Conservation (phyloP, 305 asterid genomes). For the Andrographis paniculata region DNA sequence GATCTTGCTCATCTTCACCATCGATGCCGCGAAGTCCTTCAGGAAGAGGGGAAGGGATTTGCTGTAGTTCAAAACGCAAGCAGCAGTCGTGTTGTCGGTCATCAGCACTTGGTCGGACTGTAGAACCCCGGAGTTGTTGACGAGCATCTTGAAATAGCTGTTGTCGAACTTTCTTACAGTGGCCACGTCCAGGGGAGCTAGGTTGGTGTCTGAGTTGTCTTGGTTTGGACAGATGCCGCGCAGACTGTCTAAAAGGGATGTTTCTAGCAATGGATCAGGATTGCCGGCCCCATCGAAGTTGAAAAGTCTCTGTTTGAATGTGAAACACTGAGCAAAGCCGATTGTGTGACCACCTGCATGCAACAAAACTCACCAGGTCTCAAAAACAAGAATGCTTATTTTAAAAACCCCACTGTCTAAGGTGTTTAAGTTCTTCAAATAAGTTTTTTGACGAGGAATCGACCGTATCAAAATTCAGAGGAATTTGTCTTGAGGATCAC, state of each 20-base stretch:
- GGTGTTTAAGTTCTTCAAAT: no score
- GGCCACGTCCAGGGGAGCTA: slow-evolving; percentile 36
- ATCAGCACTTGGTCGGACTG: slow-evolving; percentile 60
- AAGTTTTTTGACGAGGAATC: no score
- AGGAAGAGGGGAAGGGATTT: slow-evolving; percentile 36
- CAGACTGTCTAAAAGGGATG: slow-evolving; percentile 28
- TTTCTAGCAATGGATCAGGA: slow-evolving; percentile 58
- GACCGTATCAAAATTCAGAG: no score
- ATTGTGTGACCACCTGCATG: slow-evolving; percentile 5
- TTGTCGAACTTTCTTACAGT: slow-evolving; percentile 47
- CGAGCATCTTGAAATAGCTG: slow-evolving; percentile 45
- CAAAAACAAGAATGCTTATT: no score
- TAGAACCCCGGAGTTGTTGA: slow-evolving; percentile 45
- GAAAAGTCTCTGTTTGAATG: slow-evolving; percentile 58
- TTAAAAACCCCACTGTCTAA: no score
- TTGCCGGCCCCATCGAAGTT: slow-evolving; percentile 68
- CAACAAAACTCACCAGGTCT: no score
- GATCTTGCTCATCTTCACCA: slow-evolving; percentile 53
- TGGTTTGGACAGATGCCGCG: slow-evolving; percentile 42
- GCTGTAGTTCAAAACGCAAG: slow-evolving; percentile 39
- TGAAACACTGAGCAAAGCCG: slow-evolving; percentile 33
- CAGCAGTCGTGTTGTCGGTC: slow-evolving; percentile 41
- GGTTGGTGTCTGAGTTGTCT: slow-evolving; percentile 35
- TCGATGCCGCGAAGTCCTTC: slow-evolving; percentile 49
- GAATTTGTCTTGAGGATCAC: no score